A percentile compares a stretch with the other conserved stretches of the same genome.
phyloP scores from a whole-genome alignment of 2,329 filamentous ascomycete genomes.

The Pestalotiopsis sp. region DNA sequence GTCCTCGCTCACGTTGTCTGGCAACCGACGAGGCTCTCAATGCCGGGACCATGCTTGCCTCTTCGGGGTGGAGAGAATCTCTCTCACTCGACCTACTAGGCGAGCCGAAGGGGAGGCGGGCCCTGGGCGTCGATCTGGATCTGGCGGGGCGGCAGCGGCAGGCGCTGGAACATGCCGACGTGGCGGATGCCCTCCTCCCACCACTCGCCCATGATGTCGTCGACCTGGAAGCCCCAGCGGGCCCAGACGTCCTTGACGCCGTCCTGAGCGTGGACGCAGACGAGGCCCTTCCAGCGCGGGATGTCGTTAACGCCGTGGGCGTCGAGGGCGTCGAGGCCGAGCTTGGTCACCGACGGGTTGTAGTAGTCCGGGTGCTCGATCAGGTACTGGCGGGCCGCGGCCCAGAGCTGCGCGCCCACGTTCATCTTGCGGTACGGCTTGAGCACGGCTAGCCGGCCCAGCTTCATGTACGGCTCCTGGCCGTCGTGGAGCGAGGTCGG shows the following conservation, averaged over 20 bases:
- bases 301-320: conserved; percentile 40
- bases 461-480: conserved; percentile 76
- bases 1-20: neutral
- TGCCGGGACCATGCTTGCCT: neutral
- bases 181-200: conserved; percentile 83
- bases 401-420: conserved; percentile 67
- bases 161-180: conserved; percentile 74
- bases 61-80: neutral
- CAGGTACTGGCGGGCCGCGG: conserved; percentile 70
- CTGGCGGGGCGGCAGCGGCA: conserved; percentile 34
- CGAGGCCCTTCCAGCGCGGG: conserved; percentile 72
- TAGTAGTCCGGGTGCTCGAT: conserved; percentile 59
- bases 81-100: neutral
- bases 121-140: neutral
- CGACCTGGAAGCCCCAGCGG: conserved; percentile 71
- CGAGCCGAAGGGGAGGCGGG: neutral
- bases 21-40: neutral
- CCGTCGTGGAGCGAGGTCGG: conserved; percentile 58
- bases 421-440: conserved; percentile 65
- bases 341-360: conserved; percentile 47
- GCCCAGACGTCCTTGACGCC: conserved; percentile 66
- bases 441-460: conserved; percentile 76
- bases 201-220: conserved; percentile 77
- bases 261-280: conserved; percentile 80
- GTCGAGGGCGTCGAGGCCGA: conserved; percentile 45